Base-by-base conservation (phyloP, 2,329 filamentous ascomycete species). In the Fusarium sp. region DNA sequence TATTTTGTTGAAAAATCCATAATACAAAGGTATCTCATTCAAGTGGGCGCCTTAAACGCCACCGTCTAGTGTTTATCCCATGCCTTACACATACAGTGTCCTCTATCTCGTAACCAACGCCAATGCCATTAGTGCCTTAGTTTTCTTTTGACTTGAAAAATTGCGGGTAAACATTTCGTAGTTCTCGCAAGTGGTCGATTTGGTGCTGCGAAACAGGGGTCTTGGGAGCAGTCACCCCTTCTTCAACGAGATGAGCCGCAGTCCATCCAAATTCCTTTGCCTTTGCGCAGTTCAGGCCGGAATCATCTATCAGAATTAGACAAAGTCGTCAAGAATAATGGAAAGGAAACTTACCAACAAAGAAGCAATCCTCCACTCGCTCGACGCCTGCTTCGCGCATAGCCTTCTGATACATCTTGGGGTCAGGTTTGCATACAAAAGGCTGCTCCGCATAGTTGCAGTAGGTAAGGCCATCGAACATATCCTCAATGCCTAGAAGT, bases 381-480 rank as follows among this genome's bases (percentile, higher is more conserved):
- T 87, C 85, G 2, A 92, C 88, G 1, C 91, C 92, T 0, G 95
- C 94, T 73, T 98, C 92, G 46, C 80, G 84, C 92, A 98, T 97
- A 7, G 93, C 96, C 81, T 96, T 97, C 38, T 87, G 87, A 77
- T 90, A 99, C 91, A 97, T 96, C 52, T 90, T 89, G 53, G 85
- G 85, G 58, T 92, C 87, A 5, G 96, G 96, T 79, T 99, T 99
- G 83, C 96, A 98, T 46, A 97, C 81, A 66, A 99, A 85, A 7
- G 88, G 91, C 42, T 88, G 83, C 17, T 87, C 81, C 13, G 84
- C 86, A 80, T 99, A 99, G 80, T 99, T 93, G 77, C 97, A 99
- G 79, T 90, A 99, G 0, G 96, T 99, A 65, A 98, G 89, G 9
- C 96, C 96, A 68, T 98, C 95, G 76, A 99, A 99, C 26, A 95